Conservation (phyloP, 805 yeast species). For the Ogataea saltuana region DNA sequence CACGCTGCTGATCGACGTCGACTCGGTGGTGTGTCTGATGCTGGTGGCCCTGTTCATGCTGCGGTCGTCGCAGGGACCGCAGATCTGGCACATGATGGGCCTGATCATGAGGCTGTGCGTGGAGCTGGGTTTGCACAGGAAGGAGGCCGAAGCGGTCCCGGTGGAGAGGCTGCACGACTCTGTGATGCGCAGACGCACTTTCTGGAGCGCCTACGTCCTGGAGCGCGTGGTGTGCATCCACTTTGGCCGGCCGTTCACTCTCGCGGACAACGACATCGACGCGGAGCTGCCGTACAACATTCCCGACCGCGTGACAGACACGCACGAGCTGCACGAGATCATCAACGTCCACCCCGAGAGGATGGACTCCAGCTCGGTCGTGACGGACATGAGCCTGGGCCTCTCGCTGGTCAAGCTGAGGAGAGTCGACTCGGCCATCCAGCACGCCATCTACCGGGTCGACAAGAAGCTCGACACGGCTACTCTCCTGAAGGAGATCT, state of each 20-base stretch:
- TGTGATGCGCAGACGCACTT: constrained; percentile 33
- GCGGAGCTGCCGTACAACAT: constrained; percentile 41
- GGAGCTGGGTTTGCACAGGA: constrained; percentile 24
- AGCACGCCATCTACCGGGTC: constrained; percentile 23
- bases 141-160: constrained; percentile 13
- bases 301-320: constrained; percentile 20
- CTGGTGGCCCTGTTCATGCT: constrained; percentile 21
- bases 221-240: constrained; percentile 51
- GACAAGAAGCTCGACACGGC: constrained; percentile 16
- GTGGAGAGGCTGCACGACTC: constrained; percentile 17
- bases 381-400: constrained; percentile 21
- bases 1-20: constrained; percentile 16
- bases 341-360: constrained; percentile 23
- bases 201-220: constrained; percentile 51
- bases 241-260: constrained; percentile 49
- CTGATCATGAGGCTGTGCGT: constrained; percentile 23
- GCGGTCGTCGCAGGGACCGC: constrained; percentile 23
- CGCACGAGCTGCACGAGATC: constrained; percentile 19
- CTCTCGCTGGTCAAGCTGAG: constrained; percentile 17
- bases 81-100: constrained; percentile 26
- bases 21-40: constrained; percentile 18
- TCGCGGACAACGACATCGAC: constrained; percentile 53
- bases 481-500: constrained; percentile 16
- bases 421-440: constrained; percentile 24
- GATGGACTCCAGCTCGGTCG: constrained; percentile 11